Evolutionary conservation across 1,139 yeast genomes (phyloP), one percentile per base, ranked within the genome.

Genomic region (Protomyces arabidopsidicola): DNA sequence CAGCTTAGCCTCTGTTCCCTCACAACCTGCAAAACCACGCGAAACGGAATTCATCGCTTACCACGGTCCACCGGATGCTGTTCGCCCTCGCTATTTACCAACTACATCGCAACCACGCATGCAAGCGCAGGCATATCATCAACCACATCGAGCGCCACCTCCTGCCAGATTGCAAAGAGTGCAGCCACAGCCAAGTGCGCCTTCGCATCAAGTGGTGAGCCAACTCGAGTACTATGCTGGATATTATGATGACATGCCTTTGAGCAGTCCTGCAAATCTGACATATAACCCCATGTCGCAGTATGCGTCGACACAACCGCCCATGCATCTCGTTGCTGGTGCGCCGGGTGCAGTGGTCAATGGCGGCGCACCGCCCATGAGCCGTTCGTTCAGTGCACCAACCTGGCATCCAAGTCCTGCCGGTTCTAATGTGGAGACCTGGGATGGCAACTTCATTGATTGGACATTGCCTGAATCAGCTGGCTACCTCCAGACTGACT

Each of bases 381-480:
- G 55, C 3, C 53, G 62, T 14, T 58, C 62, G n/a, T 58, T 27
- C 12, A 51, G 56, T 2, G 62, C 62, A 14, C 62, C 62, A 2
- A 22, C 62, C 2, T 58, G 62, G 62, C 53, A 35, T 3, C 51
- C 45, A 9, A 50, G 56, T 14, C 24, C 62, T 16, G 61, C 50
- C 3, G 55, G 55, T 12, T 50, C 27, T 34, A 38, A 36, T 39
- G 52, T 56, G 34, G 36, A 48, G 2, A 20, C 45, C 20, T 58
- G 62, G 62, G 45, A 51, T n/a, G 62, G 53, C 45, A 27, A 42
- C 2, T 51, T 51, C 31, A 51, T 58, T 20, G 62, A 58, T n/a
- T 58, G 62, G 62, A 35, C 62, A 2, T 39, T 55, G 45, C 60
- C 60, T n/a, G 60, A 55, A 45, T 55, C 60, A 14, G 62, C 62